These are phyloP conservation scores for Pichia sp. DNA, from an alignment of 1,139 yeast species.

Conservation along the genomic window DNA sequence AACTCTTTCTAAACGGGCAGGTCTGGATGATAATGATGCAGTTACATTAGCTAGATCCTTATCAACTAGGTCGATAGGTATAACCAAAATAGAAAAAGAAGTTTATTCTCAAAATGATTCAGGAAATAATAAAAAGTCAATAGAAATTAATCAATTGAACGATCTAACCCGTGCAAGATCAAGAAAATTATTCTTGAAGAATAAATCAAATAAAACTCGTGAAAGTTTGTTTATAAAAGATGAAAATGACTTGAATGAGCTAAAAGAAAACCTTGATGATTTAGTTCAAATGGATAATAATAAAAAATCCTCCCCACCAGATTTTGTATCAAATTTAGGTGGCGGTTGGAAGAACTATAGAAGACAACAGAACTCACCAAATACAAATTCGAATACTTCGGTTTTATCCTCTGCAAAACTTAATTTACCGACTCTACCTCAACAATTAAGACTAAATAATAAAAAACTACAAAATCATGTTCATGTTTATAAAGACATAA, in stretches of 20 bases:
- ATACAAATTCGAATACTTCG: not conserved
- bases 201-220: slow-evolving; percentile 11
- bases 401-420: not conserved
- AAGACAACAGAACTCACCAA: slow-evolving; percentile 5
- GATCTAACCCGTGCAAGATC: slow-evolving; percentile 6
- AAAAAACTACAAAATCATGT: slow-evolving; percentile 2
- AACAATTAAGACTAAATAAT: not conserved
- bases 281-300: slow-evolving; percentile 2
- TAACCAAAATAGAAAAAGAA: slow-evolving; percentile 44
- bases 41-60: slow-evolving; percentile 68
- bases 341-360: slow-evolving; percentile 12
- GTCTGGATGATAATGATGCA: slow-evolving; percentile 68
- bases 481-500: slow-evolving; percentile 18
- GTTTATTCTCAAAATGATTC: slow-evolving; percentile 19
- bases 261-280: not conserved
- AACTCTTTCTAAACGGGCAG: slow-evolving; percentile 60
- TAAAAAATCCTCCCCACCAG: not conserved
- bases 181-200: slow-evolving; percentile 5
- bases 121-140: not conserved
- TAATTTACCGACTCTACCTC: slow-evolving; percentile 4
- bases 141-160: too few species aligned
- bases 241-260: not conserved
- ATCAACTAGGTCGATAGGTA: slow-evolving; percentile 53
- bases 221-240: slow-evolving; percentile 16
- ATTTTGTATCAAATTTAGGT: slow-evolving; percentile 5